Base-by-base conservation (phyloP, 345 rosid genomes). In the Eucalyptus marginata region DNA sequence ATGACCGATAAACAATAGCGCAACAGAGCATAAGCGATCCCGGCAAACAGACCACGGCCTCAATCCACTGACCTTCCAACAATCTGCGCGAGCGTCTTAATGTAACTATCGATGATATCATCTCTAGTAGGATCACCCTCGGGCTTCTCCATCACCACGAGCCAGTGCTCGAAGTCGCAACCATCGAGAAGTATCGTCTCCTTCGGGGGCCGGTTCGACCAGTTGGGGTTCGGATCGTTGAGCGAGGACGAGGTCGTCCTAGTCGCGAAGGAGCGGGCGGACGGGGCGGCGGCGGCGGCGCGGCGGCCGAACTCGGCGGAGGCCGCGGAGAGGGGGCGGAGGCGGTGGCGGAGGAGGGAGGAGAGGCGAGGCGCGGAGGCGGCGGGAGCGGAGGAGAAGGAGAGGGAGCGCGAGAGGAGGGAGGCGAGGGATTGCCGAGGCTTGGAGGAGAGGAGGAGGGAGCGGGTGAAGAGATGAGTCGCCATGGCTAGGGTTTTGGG, bases 141-240 rank as follows among this genome's bases (percentile, higher is more conserved):
- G 22, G 99, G 99, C 86, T 90, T 90, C 33, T 98, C 98, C 96
- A 97, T 76, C 15, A 98, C 98, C 22, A 98, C 94, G 52, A 98
- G 98, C 99, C 99, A 97, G 91, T 98, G 99, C 84, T 98, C 95
- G 87, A 97, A 98, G 92, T 98, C 99, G 88, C 98, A 97, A 0
- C 99, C 99, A 87, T 97, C 99, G 58, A 98, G 96, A 92, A 98
- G 89, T 64, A 97, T 97, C 46, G 99, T 96, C 93, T 97, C 99
- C 90, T 97, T 95, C 2, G 99, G 99, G 15, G 99, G 99, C 52
- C 99, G 90, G 68, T 96, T 97, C 11, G 99, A 96, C 98, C 97
- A 97, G 91, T 97, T 97, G 50, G 98, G 98, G 89, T 89, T 94
- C 1, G 94, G 95, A 46, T 98, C 99, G 87, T 88, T 95, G 29